Percentiles rank a stretch among this genome's conserved stretches.
Evolutionary conservation across 2,329 filamentous ascomycete genomes (phyloP).

Genomic region (Polytolypa hystricis): DNA sequence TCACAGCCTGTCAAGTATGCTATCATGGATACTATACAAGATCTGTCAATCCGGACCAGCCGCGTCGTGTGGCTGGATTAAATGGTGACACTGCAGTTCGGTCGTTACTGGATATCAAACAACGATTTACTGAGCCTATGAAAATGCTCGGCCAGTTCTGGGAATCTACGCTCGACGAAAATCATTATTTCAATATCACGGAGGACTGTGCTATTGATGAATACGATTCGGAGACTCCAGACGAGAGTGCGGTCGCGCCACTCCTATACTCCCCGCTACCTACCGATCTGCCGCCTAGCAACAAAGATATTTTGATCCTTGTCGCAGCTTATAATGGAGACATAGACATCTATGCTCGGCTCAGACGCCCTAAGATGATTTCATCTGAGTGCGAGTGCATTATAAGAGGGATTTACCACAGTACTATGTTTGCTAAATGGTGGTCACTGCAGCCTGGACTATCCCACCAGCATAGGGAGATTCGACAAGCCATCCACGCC

Average conservation of each 20-base stretch:
- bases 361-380: conserved; percentile 21
- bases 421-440: conserved; percentile 28
- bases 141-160: not conserved
- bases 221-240: conserved; percentile 5
- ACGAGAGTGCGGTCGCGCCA: conserved; percentile 8
- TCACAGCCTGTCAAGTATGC: conserved; percentile 15
- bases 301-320: conserved; percentile 30
- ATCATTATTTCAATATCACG: conserved; percentile 19
- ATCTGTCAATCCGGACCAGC: conserved; percentile 11
- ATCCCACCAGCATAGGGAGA: not conserved
- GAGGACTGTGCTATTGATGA: conserved; percentile 20
- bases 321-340: conserved; percentile 30
- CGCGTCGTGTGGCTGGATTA: conserved; percentile 11
- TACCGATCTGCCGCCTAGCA: conserved; percentile 23
- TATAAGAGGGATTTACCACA: conserved; percentile 28
- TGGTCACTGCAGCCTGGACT: conserved; percentile 8
- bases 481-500: conserved; percentile 5
- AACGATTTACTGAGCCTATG: not conserved
- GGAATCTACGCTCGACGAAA: not conserved
- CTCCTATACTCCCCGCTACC: conserved; percentile 25
- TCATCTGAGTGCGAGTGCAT: conserved; percentile 18
- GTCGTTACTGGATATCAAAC: conserved; percentile 15
- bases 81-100: conserved; percentile 28
- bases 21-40: conserved; percentile 29
- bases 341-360: conserved; percentile 29